Percentiles rank a stretch among this genome's conserved stretches.
Evolutionary conservation across 2,329 filamentous ascomycete species (phyloP).

Genomic region (Cladosporium cucumerinum): DNA sequence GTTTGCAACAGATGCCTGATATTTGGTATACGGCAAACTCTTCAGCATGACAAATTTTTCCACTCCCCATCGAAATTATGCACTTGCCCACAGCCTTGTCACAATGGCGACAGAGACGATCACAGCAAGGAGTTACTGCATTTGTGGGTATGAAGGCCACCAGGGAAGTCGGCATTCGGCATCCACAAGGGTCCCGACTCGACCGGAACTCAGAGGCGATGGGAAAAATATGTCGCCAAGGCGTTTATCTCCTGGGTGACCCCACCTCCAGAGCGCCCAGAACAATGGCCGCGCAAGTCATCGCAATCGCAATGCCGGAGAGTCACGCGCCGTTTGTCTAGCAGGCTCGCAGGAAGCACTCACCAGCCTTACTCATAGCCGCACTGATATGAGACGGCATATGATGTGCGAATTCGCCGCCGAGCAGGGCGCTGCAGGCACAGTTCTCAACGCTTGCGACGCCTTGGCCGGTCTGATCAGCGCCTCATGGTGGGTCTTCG

Average conservation of each 20-base stretch:
- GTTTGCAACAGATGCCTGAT: not conserved
- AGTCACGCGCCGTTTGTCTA: not conserved
- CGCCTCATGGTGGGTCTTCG: conserved; percentile 6
- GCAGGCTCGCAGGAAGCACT: not conserved
- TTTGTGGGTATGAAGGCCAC: not conserved
- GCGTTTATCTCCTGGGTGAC: not conserved
- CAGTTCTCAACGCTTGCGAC: conserved; percentile 14
- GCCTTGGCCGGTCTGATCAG: conserved; percentile 14
- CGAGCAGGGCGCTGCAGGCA: not conserved
- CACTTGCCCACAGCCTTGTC: not conserved
- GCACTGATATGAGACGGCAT: conserved; percentile 5
- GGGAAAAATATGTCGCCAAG: conserved; percentile 6
- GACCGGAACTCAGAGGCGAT: not conserved
- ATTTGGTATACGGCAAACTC: not conserved
- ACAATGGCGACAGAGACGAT: conserved; percentile 3
- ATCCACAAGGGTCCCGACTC: not conserved
- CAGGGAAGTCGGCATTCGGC: not conserved
- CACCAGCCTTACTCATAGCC: conserved; percentile 2
- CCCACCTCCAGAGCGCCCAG: not conserved
- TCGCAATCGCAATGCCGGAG: not conserved
- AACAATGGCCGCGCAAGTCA: not conserved
- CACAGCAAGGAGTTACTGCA: not conserved
- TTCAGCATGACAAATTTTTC: not conserved
- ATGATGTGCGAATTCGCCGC: conserved; percentile 1
- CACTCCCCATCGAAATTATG: not conserved